These are phyloP conservation scores for Cryptococcus sp. DNA, from an alignment of 1,284 basidiomycete species.

Conservation along the genomic window DNA sequence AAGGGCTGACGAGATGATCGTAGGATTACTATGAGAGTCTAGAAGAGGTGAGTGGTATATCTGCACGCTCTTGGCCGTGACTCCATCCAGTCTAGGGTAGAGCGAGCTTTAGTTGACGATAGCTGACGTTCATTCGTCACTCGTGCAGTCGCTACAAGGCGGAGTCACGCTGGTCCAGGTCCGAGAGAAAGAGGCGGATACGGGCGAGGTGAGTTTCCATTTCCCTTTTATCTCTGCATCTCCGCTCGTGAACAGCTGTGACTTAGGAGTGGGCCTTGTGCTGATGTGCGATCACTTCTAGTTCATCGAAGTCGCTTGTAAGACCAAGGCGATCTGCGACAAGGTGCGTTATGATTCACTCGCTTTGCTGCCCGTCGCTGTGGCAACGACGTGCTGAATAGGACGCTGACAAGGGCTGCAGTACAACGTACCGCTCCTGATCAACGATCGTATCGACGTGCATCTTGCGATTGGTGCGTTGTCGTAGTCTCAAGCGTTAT, in stretches of 20 bases:
- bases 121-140: neutral
- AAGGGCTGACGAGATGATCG: conserved; percentile 10
- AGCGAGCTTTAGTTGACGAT: neutral
- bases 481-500: neutral
- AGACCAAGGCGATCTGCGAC: conserved; percentile 73
- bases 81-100: neutral
- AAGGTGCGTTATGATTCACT: conserved; percentile 50
- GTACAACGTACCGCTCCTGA: conserved; percentile 81
- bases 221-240: neutral
- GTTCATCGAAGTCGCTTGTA: conserved; percentile 76
- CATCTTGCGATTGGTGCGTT: conserved; percentile 66
- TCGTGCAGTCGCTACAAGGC: conserved; percentile 68
- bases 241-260: conserved; percentile 14
- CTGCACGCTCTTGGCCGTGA: conserved; percentile 8
- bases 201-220: conserved; percentile 64
- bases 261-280: neutral
- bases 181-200: conserved; percentile 79
- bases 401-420: conserved; percentile 22
- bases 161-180: conserved; percentile 89
- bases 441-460: conserved; percentile 90
- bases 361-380: neutral
- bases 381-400: neutral
- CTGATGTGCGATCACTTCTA: conserved; percentile 49
- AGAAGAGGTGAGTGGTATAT: conserved; percentile 63
- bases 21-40: conserved; percentile 75